These are phyloP conservation scores for Aureobasidium sp. DNA, from an alignment of 2,329 filamentous ascomycete species.

Conservation along the genomic window DNA sequence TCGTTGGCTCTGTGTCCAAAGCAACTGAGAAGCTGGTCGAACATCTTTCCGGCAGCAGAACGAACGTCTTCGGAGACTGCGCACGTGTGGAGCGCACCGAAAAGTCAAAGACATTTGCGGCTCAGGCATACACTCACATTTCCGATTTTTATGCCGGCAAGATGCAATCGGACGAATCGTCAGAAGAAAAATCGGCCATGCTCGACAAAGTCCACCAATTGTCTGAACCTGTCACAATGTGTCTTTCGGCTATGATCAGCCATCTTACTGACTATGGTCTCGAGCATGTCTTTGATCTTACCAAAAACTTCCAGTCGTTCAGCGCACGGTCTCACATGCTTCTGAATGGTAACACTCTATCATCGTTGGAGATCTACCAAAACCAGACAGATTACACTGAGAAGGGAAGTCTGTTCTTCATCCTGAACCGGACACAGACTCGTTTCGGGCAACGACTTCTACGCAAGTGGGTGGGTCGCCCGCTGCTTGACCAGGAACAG, in stretches of 20 bases:
- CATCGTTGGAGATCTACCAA: constrained; percentile 88
- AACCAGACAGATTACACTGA: constrained; percentile 82
- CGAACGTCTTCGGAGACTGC: constrained; percentile 85
- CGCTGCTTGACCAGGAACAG: constrained; percentile 64
- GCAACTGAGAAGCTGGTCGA: constrained; percentile 87
- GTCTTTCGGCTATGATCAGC: constrained; percentile 91
- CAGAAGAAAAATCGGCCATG: constrained; percentile 45
- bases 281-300: constrained; percentile 90
- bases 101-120: constrained; percentile 70
- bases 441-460: constrained; percentile 80
- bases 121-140: constrained; percentile 79
- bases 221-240: constrained; percentile 78
- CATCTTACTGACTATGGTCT: constrained; percentile 87
- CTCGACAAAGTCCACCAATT: constrained; percentile 81
- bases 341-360: constrained; percentile 86
- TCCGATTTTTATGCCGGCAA: constrained; percentile 88
- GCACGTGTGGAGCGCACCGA: constrained; percentile 74
- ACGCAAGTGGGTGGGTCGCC: constrained; percentile 89
- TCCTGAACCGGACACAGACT: constrained; percentile 83
- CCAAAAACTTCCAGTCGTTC: constrained; percentile 95
- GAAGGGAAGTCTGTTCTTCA: constrained; percentile 91
- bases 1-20: constrained; percentile 82
- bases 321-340: constrained; percentile 92
- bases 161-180: constrained; percentile 47
- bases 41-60: constrained; percentile 78